A percentile compares a stretch with the other conserved stretches of the same genome.
phyloP scores from a whole-genome alignment of 805 yeast genomes.

The Pichia nakasei region DNA sequence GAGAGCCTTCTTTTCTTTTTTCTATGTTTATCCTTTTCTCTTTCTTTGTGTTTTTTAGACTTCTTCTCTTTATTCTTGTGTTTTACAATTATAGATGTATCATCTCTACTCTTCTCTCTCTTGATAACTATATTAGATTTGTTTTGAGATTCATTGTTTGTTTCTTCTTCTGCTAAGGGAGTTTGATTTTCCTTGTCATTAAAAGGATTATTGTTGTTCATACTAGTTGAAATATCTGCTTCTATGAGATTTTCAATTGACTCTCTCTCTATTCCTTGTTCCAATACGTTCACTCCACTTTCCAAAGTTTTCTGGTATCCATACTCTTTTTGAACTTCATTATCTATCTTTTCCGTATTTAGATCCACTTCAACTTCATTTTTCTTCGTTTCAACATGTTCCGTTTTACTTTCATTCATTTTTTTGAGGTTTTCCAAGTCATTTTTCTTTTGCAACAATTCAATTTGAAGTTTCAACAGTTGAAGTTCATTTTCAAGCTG shows the following conservation, averaged over 20 bases:
- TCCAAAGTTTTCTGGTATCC: too few relatives aligned
- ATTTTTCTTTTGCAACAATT: neutral
- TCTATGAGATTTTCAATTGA: neutral
- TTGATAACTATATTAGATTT: neutral
- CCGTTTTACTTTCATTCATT: neutral
- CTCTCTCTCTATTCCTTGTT: too few relatives aligned
- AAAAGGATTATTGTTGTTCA: neutral
- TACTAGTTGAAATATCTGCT: neutral
- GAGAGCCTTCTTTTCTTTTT: neutral
- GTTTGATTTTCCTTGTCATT: neutral
- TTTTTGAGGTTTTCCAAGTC: neutral
- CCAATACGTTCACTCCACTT: too few relatives aligned
- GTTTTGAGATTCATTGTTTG: neutral
- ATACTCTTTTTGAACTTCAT: too few relatives aligned
- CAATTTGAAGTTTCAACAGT: constrained; percentile 1
- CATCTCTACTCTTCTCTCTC: neutral
- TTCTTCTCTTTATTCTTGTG: neutral
- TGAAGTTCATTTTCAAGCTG: constrained; percentile 4
- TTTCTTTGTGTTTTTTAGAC: constrained; percentile 4
- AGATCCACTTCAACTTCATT: too few relatives aligned
- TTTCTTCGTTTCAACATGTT: neutral
- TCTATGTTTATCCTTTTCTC: neutral
- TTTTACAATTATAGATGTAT: neutral
- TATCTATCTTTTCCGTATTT: too few relatives aligned
- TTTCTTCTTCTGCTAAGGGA: neutral